These are phyloP conservation scores for Glonium stellatum DNA, from an alignment of 495 filamentous ascomycete species.

Conservation along the genomic window DNA sequence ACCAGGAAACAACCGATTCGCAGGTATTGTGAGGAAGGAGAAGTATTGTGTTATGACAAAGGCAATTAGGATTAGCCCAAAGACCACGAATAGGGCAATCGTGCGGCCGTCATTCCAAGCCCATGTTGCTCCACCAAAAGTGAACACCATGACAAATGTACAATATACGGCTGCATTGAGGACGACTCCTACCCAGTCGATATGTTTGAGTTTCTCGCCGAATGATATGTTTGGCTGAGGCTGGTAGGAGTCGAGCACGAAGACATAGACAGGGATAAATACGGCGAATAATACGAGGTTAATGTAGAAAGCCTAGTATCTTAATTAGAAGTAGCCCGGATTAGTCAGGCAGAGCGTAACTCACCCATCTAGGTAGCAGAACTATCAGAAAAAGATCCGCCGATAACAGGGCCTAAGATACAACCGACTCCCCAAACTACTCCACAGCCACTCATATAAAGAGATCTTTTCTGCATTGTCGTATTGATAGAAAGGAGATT, in stretches of 20 bases:
- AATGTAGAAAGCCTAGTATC: conserved; percentile 69
- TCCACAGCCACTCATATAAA: conserved; percentile 17
- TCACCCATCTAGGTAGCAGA: conserved; percentile 39
- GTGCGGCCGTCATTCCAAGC: conserved; percentile 1
- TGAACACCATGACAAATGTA: background rate
- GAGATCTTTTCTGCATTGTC: conserved; percentile 4
- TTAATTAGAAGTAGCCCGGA: conserved; percentile 39
- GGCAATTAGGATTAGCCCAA: background rate
- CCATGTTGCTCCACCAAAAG: conserved; percentile 2
- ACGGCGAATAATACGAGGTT: conserved; percentile 54
- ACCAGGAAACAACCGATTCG: conserved; percentile 2
- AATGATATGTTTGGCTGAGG: conserved; percentile 39
- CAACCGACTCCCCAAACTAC: conserved; percentile 25
- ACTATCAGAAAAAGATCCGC: conserved; percentile 53
- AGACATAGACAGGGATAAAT: conserved; percentile 51
- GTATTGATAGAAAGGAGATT: background rate
- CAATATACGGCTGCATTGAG: conserved; percentile 23
- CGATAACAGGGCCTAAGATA: conserved; percentile 52
- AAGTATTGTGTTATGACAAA: conserved; percentile 6
- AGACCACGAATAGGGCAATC: conserved; percentile 6
- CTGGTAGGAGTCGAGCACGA: conserved; percentile 46
- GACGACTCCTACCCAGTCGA: conserved; percentile 36
- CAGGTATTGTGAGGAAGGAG: background rate
- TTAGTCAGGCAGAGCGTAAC: background rate
- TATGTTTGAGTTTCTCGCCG: conserved; percentile 34